Conservation (phyloP, 768 basidiomycete genomes). For the Mycena venus region DNA sequence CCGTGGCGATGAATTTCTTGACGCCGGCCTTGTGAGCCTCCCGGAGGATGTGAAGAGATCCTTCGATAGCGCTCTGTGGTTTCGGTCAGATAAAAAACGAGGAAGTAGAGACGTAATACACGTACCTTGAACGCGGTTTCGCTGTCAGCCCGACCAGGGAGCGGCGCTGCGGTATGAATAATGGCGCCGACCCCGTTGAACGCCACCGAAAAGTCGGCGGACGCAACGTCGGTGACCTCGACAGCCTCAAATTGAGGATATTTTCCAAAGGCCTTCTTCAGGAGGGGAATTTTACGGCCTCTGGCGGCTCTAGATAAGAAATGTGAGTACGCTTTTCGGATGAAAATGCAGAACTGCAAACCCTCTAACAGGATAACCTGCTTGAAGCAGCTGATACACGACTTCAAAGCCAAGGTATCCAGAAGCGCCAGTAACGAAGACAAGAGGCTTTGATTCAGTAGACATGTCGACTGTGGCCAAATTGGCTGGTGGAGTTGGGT, state of each 20-base stretch:
- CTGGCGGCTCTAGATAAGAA: slow-evolving; percentile 21
- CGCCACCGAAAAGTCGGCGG: slow-evolving; percentile 23
- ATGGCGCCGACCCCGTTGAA: slow-evolving; percentile 26
- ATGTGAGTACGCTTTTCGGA: not conserved
- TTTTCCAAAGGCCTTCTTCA: slow-evolving; percentile 27
- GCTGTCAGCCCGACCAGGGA: slow-evolving; percentile 29
- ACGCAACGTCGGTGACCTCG: slow-evolving; percentile 31
- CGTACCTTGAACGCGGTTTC: slow-evolving; percentile 21
- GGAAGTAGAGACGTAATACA: too few relatives aligned
- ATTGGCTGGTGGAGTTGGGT: too few relatives aligned
- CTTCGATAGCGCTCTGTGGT: slow-evolving; percentile 43
- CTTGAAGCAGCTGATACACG: slow-evolving; percentile 25
- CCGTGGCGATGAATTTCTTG: slow-evolving; percentile 38
- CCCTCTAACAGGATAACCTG: slow-evolving; percentile 30
- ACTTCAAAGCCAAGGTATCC: slow-evolving; percentile 33
- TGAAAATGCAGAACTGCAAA: not conserved
- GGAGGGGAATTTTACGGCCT: slow-evolving; percentile 25
- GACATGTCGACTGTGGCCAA: too few relatives aligned
- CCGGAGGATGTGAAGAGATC: slow-evolving; percentile 42
- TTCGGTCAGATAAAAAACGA: too few relatives aligned
- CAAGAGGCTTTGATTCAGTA: slow-evolving; percentile 24
- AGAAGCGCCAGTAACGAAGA: slow-evolving; percentile 20
- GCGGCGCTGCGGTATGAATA: slow-evolving; percentile 27
- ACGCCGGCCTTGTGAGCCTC: slow-evolving; percentile 40
- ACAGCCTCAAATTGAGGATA: slow-evolving; percentile 30